phyloP scores from a whole-genome alignment of 2,329 filamentous ascomycete species.

The Sclerotinia spermophila region DNA sequence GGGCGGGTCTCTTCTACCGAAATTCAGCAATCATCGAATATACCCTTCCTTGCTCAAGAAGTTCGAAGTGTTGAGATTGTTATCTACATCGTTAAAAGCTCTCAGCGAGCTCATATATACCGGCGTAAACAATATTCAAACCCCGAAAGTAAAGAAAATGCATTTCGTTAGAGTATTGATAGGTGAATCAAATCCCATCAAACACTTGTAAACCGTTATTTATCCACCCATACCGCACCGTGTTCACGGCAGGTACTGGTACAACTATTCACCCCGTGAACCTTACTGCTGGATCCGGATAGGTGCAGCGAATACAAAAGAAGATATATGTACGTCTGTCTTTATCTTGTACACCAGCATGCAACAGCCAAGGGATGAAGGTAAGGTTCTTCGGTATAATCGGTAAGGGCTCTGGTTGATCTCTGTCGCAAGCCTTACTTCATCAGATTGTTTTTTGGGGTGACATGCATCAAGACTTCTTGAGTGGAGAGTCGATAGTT shows the following conservation, averaged over 20 bases:
- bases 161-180: background rate
- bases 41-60: background rate
- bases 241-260: slow-evolving; percentile 8
- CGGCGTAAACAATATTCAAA: background rate
- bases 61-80: background rate
- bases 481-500: slow-evolving; percentile 8
- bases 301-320: slow-evolving; percentile 13
- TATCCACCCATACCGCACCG: background rate
- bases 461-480: slow-evolving; percentile 8
- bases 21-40: background rate
- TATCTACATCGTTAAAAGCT: background rate
- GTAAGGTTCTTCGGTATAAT: slow-evolving; percentile 4
- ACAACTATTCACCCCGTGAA: slow-evolving; percentile 3
- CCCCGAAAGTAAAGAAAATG: background rate
- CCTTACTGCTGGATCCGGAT: slow-evolving; percentile 14
- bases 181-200: background rate
- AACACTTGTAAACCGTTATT: background rate
- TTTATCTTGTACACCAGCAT: slow-evolving; percentile 5
- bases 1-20: background rate
- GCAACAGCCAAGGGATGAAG: background rate
- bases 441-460: background rate
- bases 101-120: background rate
- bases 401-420: background rate
- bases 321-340: slow-evolving; percentile 6
- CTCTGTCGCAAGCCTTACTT: slow-evolving; percentile 5